Evolutionary conservation across 2,329 filamentous ascomycete species (phyloP), one percentile per base, ranked within the genome.

Genomic region (Cercospora citrullina): DNA sequence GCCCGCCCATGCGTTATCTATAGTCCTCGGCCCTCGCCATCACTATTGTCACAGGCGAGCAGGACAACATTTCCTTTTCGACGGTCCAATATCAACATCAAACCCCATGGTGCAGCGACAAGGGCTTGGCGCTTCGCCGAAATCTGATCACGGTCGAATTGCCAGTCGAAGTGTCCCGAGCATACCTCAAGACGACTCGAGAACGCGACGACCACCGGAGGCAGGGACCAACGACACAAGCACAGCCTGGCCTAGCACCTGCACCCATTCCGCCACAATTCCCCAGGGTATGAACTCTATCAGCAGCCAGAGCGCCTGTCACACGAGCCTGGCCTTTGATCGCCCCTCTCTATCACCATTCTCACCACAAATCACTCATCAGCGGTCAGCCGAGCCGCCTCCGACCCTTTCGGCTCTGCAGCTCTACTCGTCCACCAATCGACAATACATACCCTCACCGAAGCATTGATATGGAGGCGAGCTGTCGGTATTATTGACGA

Each of bases 391-490:
- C 30, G 28, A 36, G 55, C 55, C n/a, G 28, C 55, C 14, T 31
- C 55, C 28, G 55, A 59, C 55, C 55, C 28, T 30, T 59, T 59
- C 55, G 55, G 55, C 30, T 59, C 55, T 14, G 55, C 55, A 59
- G 55, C 55, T 18, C 55, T 31, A 0, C 28, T 59, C 0, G 30
- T 59, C 55, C 55, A 59, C 55, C 28, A 59, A 59, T 36, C 28
- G n/a, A 59, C 55, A 12, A 12, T 59, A 16, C 55, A 59, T 1
- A n/a, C 55, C 10, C 30, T 59, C 6, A 33, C 55, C 16, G 31
- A 30, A 0, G 55, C 55, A 12, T 7, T 59, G 28, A 14, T 59
- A 30, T 59, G 55, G 55, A 31, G 55, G 55, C 55, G 31, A 59
- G n/a, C 55, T 6, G 8, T 23, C n/a, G 30, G 31, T 1, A 8